These are phyloP conservation scores for Hermanozyma aechmeae DNA, from an alignment of 805 yeast genomes.

Conservation along the genomic window DNA sequence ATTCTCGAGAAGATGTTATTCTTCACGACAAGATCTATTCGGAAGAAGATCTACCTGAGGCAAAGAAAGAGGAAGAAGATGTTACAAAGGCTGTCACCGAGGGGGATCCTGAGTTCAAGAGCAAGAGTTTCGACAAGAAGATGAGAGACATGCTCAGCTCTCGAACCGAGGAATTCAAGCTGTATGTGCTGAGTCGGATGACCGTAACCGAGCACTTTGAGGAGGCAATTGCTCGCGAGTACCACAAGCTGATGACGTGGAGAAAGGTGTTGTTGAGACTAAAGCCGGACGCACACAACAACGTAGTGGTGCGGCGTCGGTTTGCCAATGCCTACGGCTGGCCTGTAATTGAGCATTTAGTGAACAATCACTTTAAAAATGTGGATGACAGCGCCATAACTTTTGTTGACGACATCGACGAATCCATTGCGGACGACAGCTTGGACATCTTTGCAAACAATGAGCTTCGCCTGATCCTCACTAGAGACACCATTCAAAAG, in stretches of 20 bases:
- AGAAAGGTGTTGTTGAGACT: conserved; percentile 80
- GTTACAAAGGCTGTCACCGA: no score
- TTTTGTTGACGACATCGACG: conserved; percentile 4
- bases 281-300: conserved; percentile 92
- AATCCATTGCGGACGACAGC: conserved; percentile 4
- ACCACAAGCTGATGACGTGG: conserved; percentile 84
- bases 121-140: background rate
- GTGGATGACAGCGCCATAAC: no score
- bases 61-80: background rate
- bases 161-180: conserved; percentile 10
- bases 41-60: conserved; percentile 40
- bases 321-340: conserved; percentile 94
- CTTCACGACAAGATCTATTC: conserved; percentile 75
- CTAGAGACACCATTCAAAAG: conserved; percentile 25
- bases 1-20: conserved; percentile 52
- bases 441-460: conserved; percentile 1
- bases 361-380: conserved; percentile 49
- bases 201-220: conserved; percentile 42
- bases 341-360: conserved; percentile 82
- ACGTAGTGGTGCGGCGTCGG: conserved; percentile 77
- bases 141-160: conserved; percentile 8
- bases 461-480: conserved; percentile 16
- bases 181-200: conserved; percentile 6
- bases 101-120: background rate
- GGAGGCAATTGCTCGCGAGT: conserved; percentile 79